These are phyloP conservation scores for Saussurea involucrata DNA, from an alignment of 129 eudicot genomes.

Conservation along the genomic window DNA sequence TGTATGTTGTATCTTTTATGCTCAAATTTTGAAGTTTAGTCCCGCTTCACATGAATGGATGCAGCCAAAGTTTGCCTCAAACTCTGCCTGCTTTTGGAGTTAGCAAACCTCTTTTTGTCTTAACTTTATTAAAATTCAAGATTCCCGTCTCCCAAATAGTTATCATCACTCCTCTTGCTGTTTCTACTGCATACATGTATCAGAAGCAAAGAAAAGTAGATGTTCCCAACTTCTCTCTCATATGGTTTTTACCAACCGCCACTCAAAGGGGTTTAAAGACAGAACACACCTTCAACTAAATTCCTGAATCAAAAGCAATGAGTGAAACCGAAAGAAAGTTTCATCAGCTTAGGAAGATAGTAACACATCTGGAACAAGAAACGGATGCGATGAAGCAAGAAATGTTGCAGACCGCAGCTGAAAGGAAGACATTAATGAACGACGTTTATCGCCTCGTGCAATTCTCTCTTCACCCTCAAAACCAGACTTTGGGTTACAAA, in stretches of 20 bases:
- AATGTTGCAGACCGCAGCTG: slow-evolving; percentile 34
- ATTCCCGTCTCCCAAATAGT: neutral
- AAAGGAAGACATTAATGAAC: slow-evolving; percentile 37
- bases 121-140: neutral
- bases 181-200: neutral
- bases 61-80: slow-evolving; percentile 17
- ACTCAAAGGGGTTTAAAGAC: neutral
- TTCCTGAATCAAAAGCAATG: neutral
- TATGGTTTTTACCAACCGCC: neutral
- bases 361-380: slow-evolving; percentile 57
- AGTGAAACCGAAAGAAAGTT: neutral
- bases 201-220: neutral
- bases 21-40: neutral
- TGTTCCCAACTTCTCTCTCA: neutral
- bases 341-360: slow-evolving; percentile 33
- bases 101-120: neutral
- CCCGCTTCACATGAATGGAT: neutral
- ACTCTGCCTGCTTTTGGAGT: neutral
- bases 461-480: neutral
- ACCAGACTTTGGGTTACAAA: neutral
- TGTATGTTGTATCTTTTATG: no score
- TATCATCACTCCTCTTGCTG: neutral
- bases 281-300: neutral
- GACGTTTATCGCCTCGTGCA: slow-evolving; percentile 38
- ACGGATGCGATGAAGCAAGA: slow-evolving; percentile 32